Evolutionary conservation across 1,284 basidiomycete species (phyloP), one percentile per base, ranked within the genome.

Genomic region (Lentinus polychrous): DNA sequence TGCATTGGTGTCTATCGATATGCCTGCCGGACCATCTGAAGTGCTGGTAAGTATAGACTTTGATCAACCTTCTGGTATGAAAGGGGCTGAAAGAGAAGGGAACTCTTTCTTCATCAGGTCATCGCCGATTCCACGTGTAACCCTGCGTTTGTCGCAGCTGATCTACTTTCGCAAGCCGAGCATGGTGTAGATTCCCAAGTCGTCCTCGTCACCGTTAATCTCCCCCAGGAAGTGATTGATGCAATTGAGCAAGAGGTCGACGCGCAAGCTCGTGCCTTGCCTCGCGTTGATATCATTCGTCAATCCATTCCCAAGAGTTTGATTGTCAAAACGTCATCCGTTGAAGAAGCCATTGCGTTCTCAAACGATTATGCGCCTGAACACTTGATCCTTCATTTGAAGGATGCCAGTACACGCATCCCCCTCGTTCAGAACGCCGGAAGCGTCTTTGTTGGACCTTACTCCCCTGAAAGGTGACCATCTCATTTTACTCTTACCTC

Each of bases 101-200:
- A 39, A 45, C 35, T 22, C 38, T 36, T 44, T 14, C 14, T 44
- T 37, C 14, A 37, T 11, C 55, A 94, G 91, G 91, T 97, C 50
- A 91, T 99, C 54, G 94, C 94, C 32, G 96, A 99, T 66, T 70
- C 81, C 51, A 84, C 86, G 2, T 84, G 87, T 53, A 84, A 91
- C 60, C 84, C 95, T 0, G 82, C 85, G 2, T 97, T 96, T 58
- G 93, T 99, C 35, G 96, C 96, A 11, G 93, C 94, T 2, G 96
- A 99, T 65, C 79, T 99, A 20, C 78, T 99, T 22, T 95, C 92
- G 3, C 96, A 99, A 72, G 96, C 96, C 12, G 94, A 99, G 66
- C 96, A 99, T 65, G 96, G 96, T 36, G 81, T 94, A 31, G 96
- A 99, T 70, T 98, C 94, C 8, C 95, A 99, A 67, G 96, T 99